Conservation (phyloP, 1,284 basidiomycete species). For the Termitomyces sp. region DNA sequence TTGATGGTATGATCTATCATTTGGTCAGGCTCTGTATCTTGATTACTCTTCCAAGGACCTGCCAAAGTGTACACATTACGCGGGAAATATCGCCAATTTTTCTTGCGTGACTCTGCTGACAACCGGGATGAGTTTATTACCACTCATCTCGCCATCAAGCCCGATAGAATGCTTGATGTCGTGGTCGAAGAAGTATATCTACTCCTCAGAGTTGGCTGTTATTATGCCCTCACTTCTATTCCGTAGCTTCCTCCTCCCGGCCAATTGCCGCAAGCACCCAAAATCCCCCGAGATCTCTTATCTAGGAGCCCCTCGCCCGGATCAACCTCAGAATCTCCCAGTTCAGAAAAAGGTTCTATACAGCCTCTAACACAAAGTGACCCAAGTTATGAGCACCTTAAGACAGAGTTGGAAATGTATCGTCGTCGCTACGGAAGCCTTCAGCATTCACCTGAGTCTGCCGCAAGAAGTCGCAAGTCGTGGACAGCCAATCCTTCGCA, state of each 20-base stretch:
- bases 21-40: neutral
- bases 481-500: slow-evolving; percentile 1
- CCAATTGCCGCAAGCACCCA: slow-evolving; percentile 22
- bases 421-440: slow-evolving; percentile 3
- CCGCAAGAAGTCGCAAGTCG: slow-evolving; percentile 2
- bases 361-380: neutral
- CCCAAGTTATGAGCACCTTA: neutral
- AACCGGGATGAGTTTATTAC: slow-evolving; percentile 40
- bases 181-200: slow-evolving; percentile 43
- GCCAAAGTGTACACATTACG: slow-evolving; percentile 65
- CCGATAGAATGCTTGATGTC: slow-evolving; percentile 41
- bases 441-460: neutral
- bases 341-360: slow-evolving; percentile 7
- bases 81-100: slow-evolving; percentile 64
- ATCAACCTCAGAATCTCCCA: slow-evolving; percentile 12
- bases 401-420: slow-evolving; percentile 5
- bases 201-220: neutral
- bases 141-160: slow-evolving; percentile 41
- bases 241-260: slow-evolving; percentile 27
- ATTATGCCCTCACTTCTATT: neutral
- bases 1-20: slow-evolving; percentile 48
- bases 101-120: slow-evolving; percentile 54
- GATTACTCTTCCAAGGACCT: slow-evolving; percentile 39
- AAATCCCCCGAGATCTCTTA: slow-evolving; percentile 20
- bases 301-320: slow-evolving; percentile 17